Evolutionary conservation across 2,329 filamentous ascomycete species (phyloP), one percentile per base, ranked within the genome.

Genomic region (Fusarium piperis): DNA sequence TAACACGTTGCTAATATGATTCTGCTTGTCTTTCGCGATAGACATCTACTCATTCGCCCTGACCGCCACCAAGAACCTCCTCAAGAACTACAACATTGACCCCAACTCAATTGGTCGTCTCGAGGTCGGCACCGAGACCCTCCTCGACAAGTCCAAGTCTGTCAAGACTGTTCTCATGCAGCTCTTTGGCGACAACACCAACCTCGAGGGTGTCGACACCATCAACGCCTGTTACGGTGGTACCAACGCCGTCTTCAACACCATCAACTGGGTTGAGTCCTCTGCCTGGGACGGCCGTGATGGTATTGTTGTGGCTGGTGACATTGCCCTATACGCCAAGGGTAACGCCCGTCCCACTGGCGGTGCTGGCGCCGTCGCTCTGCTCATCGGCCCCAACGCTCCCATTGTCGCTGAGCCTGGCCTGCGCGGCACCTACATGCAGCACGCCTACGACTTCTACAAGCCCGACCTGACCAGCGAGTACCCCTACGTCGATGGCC

Each of bases 141-240:
- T 95, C 63, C 86, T 95, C 79, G 93, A 95, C 88, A 95, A 95
- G 87, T 95, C 93, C 81, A 95, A 95, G 88, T 95, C 93, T 51
- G 93, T 95, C 85, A 95, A 95, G 89, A 92, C 92, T 32, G 92
- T 95, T 70, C 85, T 95, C 73, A 95, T 95, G 93, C 93, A 95
- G 86, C 87, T 95, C 51, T 94, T 95, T 77, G 89, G 91, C 79
- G 91, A 93, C 77, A 95, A 95, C 86, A 92, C 90, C 85, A 94
- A 93, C 85, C 86, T 95, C 68, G 93, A 95, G 85, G 93, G 93
- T 81, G 88, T 95, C 58, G 93, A 95, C 83, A 94, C 91, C 63
- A 83, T 95, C 81, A 95, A 95, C 80, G 93, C 93, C 73, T 95
- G 93, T 88, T 95, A 95, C 82, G 93, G 93, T 78, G 93, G 93